phyloP scores from a whole-genome alignment of 305 asterid genomes.

The Fraxinus baroniana region DNA sequence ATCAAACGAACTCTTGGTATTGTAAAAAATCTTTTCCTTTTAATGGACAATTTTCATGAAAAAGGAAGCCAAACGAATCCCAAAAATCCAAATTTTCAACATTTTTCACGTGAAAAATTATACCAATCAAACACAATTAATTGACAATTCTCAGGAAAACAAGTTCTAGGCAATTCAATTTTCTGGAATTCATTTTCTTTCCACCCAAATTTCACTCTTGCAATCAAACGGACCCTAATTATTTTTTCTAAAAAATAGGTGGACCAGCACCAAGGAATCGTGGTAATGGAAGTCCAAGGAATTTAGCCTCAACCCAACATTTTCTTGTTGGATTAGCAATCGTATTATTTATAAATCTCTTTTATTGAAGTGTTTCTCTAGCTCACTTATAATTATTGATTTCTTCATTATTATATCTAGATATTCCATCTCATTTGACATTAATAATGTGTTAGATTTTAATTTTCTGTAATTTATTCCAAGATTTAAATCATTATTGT shows the following conservation, averaged over 20 bases:
- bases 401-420: not conserved
- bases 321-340: constrained; percentile 42
- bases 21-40: too few species aligned
- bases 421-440: not conserved
- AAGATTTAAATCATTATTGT: not conserved
- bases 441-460: not conserved
- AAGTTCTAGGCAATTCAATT: too few species aligned
- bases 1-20: too few species aligned
- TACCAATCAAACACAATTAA: too few species aligned
- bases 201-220: too few species aligned
- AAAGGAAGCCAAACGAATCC: too few species aligned
- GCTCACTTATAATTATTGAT: not conserved
- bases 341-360: constrained; percentile 23
- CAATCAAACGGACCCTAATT: not conserved
- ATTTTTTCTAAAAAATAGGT: not conserved
- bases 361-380: not conserved
- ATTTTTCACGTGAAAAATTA: too few species aligned
- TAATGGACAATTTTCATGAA: too few species aligned
- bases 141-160: too few species aligned
- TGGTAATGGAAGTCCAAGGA: constrained; percentile 26
- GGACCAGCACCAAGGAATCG: constrained; percentile 23
- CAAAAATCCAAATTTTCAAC: too few species aligned
- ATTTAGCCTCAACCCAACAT: constrained; percentile 30
- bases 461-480: not conserved
- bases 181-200: too few species aligned